Base-by-base conservation (phyloP, 768 basidiomycete genomes). In the Mycena albidolilacea region DNA sequence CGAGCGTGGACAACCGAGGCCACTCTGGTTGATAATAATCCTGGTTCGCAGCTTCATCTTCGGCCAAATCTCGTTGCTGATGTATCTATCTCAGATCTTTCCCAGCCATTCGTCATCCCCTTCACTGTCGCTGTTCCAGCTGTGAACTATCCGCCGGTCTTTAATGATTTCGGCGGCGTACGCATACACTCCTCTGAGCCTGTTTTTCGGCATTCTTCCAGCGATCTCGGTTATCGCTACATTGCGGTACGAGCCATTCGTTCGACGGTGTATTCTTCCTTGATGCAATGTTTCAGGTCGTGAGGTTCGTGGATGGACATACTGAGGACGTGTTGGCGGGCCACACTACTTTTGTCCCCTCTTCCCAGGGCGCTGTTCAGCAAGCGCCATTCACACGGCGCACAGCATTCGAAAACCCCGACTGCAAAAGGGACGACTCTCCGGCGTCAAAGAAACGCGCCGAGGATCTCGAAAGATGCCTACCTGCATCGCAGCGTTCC, bases 251-350 rank as follows among this genome's bases (percentile, higher is more conserved):
- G 30, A 3, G 41, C 15, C 17, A 21, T 15, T 58, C 5, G 0
- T 7, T 48, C 14, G 0, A 3, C 14, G 7, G 14, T 11, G 14
- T 7, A 23, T n/a, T n/a, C n/a, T n/a, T n/a, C n/a, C n/a, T n/a
- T n/a, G n/a, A n/a, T n/a, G n/a, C n/a, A n/a, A n/a, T n/a, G n/a
- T n/a, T n/a, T n/a, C n/a, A 48, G 35, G 37, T n/a, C 0, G 68
- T 74, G 37, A 54, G 7, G 10, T 74, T 74, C 21, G 38, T 23
- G n/a, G 68, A 74, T 41, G 72, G 72, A 0, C 48, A 30, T 17
- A 71, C 12, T 3, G 38, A 43, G 21, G 46, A 72, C 21, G 52
- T 50, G 19, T 37, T 12, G 1, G 54, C 62, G 14, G 72, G 71
- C 17, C 67, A 57, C 35, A 73, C 72, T 3, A 64, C 30, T 12